phyloP scores from a whole-genome alignment of 345 rosid genomes.

The Psidium friedrichsthalianum region DNA sequence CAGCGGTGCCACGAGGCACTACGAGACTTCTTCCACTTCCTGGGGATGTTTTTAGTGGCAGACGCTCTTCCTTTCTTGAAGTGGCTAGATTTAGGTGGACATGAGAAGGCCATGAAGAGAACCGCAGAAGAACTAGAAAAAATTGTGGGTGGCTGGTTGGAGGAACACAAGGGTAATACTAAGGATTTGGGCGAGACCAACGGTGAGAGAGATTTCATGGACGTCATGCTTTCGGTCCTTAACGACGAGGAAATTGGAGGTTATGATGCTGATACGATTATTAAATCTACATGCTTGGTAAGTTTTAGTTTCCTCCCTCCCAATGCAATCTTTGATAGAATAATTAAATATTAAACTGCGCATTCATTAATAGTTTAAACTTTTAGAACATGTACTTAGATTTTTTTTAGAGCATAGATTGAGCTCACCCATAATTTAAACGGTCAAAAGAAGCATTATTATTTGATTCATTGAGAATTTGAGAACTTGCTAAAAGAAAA shows the following conservation, averaged over 20 bases:
- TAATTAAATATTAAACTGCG: no score
- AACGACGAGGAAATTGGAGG: neutral
- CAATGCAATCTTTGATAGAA: no score
- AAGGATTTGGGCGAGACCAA: neutral
- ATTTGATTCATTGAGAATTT: no score
- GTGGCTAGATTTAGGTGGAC: conserved; percentile 17
- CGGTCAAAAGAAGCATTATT: no score
- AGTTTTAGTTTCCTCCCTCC: neutral
- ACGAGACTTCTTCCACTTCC: neutral
- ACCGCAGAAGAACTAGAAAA: conserved; percentile 2
- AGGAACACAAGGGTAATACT: conserved; percentile 4
- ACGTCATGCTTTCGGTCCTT: neutral
- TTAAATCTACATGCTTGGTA: neutral
- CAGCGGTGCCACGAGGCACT: neutral
- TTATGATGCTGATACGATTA: neutral
- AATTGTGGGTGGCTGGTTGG: conserved; percentile 3
- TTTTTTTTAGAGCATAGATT: no score
- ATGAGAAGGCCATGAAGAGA: conserved; percentile 13
- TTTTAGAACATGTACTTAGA: no score
- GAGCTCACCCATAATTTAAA: no score
- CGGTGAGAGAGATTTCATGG: conserved; percentile 7
- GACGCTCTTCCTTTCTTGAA: conserved; percentile 15
- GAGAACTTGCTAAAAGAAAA: no score
- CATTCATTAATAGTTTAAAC: no score
- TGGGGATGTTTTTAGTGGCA: conserved; percentile 4